These are phyloP conservation scores for Ceratocystis ficicola DNA, from an alignment of 2,329 filamentous ascomycete species.

Conservation along the genomic window DNA sequence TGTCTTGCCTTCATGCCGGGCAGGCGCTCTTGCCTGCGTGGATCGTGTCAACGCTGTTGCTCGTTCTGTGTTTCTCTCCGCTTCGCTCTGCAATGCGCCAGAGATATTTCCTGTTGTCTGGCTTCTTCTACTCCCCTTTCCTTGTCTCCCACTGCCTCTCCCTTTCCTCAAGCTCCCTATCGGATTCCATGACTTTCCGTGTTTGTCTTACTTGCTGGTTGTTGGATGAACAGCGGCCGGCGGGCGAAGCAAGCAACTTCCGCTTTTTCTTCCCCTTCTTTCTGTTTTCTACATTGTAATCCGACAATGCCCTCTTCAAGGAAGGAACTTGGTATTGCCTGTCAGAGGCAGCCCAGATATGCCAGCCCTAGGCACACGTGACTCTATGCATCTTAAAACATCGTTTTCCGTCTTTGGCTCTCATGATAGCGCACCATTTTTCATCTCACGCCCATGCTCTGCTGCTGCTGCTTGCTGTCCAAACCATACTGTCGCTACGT, in stretches of 20 bases:
- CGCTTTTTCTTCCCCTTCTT: neutral
- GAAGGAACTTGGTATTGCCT: neutral
- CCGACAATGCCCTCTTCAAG: neutral
- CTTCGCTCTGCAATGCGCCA: no score
- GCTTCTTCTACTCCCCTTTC: neutral
- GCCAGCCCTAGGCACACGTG: neutral
- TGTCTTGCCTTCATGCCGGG: neutral
- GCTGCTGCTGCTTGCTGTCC: neutral
- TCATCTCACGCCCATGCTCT: neutral
- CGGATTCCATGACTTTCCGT: conserved; percentile 3
- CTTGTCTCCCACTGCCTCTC: neutral
- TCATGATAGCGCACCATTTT: no score
- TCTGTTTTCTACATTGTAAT: no score
- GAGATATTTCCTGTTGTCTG: no score
- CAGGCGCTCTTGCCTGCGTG: neutral
- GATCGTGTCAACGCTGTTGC: neutral
- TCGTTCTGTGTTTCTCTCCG: neutral
- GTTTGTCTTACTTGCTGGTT: neutral
- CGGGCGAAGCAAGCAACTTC: neutral
- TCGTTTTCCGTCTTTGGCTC: no score
- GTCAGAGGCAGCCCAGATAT: neutral
- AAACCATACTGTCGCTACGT: neutral
- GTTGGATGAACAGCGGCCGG: neutral
- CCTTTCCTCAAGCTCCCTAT: neutral
- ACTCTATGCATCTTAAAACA: neutral